phyloP scores from a whole-genome alignment of 2,329 filamentous ascomycete species.

The Fusarium poae region DNA sequence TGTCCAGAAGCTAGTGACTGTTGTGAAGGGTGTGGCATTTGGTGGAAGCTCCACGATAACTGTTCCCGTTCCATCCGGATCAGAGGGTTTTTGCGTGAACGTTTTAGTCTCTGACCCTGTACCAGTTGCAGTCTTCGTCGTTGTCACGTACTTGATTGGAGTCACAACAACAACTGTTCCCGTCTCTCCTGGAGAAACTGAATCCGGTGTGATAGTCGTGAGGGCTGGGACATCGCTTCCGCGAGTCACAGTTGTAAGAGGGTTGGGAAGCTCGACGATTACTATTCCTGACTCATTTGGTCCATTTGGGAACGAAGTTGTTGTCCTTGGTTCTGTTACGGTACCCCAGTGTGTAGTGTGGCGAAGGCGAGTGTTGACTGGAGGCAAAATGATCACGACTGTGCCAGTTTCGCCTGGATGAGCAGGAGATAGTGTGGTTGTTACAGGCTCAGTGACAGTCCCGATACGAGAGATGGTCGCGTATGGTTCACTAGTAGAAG shows the following conservation, averaged over 20 bases:
- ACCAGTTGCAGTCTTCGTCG: neutral
- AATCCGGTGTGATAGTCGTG: neutral
- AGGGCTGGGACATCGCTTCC: neutral
- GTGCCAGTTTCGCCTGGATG: conserved; percentile 1
- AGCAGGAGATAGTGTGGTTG: neutral
- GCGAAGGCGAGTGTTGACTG: conserved; percentile 3
- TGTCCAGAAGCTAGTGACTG: neutral
- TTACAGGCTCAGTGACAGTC: neutral
- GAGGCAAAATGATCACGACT: neutral
- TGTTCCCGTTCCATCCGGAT: neutral
- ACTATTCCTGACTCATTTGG: neutral
- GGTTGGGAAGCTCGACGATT: neutral
- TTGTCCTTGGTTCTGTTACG: conserved; percentile 1
- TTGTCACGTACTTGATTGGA: neutral
- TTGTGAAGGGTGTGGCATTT: neutral
- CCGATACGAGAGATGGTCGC: neutral
- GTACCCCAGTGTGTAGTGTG: conserved; percentile 5
- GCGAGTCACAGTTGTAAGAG: neutral
- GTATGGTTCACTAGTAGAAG: neutral
- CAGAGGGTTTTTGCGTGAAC: neutral
- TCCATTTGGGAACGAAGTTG: neutral
- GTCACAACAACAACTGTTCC: conserved; percentile 2
- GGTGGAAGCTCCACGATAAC: neutral
- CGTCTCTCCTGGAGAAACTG: neutral
- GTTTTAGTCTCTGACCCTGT: neutral